These are phyloP conservation scores for Papiliotrema flavescens DNA, from an alignment of 1,284 basidiomycete genomes.

Conservation along the genomic window DNA sequence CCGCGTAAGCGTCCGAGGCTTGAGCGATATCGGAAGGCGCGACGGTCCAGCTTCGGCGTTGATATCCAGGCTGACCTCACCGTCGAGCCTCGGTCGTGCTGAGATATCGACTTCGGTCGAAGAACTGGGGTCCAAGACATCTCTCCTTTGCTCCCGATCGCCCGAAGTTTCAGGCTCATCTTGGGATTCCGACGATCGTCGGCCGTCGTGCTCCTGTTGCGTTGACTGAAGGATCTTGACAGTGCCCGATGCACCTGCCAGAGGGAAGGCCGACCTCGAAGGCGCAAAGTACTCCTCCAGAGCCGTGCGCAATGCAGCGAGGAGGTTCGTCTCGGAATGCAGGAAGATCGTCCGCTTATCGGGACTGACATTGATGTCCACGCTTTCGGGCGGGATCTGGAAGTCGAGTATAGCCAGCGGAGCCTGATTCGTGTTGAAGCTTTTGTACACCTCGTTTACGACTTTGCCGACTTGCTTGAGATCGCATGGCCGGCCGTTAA, in stretches of 20 bases:
- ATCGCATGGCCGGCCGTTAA: constrained; percentile 89
- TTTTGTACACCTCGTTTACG: constrained; percentile 84
- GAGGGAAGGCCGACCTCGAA: constrained; percentile 64
- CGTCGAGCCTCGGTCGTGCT: too few species aligned
- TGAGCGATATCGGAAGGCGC: not conserved
- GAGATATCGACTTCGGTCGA: too few species aligned
- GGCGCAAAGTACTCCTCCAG: constrained; percentile 65
- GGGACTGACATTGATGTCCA: constrained; percentile 94
- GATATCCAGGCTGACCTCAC: too few species aligned
- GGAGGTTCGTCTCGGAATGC: constrained; percentile 79
- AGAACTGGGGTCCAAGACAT: too few species aligned
- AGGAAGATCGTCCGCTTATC: constrained; percentile 94
- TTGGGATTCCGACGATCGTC: too few species aligned
- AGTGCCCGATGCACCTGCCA: constrained; percentile 50
- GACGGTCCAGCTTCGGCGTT: not conserved
- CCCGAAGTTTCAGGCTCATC: too few species aligned
- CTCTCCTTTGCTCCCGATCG: too few species aligned
- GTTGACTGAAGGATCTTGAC: constrained; percentile 15
- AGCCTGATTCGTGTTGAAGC: constrained; percentile 73
- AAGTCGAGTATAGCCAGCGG: constrained; percentile 85
- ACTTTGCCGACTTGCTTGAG: constrained; percentile 75
- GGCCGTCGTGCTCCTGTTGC: not conserved
- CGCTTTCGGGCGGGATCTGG: constrained; percentile 68
- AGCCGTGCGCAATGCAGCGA: constrained; percentile 67
- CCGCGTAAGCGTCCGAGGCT: not conserved